Evolutionary conservation across 257 asterid species (phyloP), one percentile per base, ranked within the genome.

Genomic region (Primulina eburnea): DNA sequence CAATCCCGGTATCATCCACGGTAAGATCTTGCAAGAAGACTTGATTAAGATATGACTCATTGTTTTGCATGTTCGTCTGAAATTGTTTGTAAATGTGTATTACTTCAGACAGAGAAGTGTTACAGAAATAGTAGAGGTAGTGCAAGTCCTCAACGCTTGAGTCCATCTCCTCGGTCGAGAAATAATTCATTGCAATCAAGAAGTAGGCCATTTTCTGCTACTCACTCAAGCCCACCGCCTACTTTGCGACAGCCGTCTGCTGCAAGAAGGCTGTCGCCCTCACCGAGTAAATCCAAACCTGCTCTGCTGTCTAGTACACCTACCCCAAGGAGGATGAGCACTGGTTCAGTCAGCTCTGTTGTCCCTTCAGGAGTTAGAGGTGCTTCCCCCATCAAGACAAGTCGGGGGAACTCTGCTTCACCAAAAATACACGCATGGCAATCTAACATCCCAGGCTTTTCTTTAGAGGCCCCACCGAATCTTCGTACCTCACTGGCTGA

Each of bases 401-500:
- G 82, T 68, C 74, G 91, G 71, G 96, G 95, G 18, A 89, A 84
- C 85, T 89, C 98, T 11, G 72, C 95, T 71, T 93, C 99, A 32
- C 97, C 99, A 61, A 93, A 89, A 77, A 82, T 82, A 69, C 77
- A 77, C 70, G 90, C 91, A 65, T 90, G 97, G 96, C 96, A 90
- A 75, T 77, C 90, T 52, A 89, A 85, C 77, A 85, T 89, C 77
- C 96, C 95, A 12, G 97, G 96, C 55, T 91, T 94, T 81, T 84
- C 97, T 17, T 80, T 71, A 6, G 98, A 94, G 83, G 95, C 85
- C 62, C 99, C 99, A 35, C 98, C 98, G 64, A 91, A 91, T 82
- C 97, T 93, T 65, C 96, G 99, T 61, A 93, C 98, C 56, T 93
- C 98, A 20, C 73, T 90, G 81, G 96, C 88, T 70, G 97, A 90